These are phyloP conservation scores for Colletotrichum sidae DNA, from an alignment of 2,329 filamentous ascomycete species.

Conservation along the genomic window DNA sequence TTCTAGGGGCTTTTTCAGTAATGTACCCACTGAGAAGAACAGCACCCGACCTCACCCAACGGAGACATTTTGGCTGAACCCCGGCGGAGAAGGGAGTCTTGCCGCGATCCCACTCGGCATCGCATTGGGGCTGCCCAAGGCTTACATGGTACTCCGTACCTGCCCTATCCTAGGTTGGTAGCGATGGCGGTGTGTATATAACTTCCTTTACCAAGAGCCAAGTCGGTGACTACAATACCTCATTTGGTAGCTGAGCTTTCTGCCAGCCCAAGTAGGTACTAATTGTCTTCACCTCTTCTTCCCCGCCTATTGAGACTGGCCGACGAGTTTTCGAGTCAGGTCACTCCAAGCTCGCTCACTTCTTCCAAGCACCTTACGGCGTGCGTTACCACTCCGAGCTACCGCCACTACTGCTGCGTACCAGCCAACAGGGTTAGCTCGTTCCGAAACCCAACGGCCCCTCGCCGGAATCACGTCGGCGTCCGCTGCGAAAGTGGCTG, in stretches of 20 bases:
- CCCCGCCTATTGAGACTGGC: conserved; percentile 25
- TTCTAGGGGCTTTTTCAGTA: neutral
- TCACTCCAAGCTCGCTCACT: neutral
- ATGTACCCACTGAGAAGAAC: too few relatives aligned
- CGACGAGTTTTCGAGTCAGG: conserved; percentile 21
- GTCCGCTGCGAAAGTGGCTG: conserved; percentile 11
- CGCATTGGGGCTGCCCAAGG: conserved; percentile 21
- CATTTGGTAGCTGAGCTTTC: too few relatives aligned
- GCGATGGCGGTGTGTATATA: too few relatives aligned
- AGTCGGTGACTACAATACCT: too few relatives aligned
- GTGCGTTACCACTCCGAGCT: neutral
- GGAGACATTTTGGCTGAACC: neutral
- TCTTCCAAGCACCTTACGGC: neutral
- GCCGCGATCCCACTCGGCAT: conserved; percentile 27
- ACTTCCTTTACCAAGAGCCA: too few relatives aligned
- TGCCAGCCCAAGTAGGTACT: too few relatives aligned
- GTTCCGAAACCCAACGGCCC: conserved; percentile 25
- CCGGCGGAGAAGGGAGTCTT: conserved; percentile 10
- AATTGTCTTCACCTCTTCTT: conserved; percentile 5
- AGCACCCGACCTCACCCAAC: too few relatives aligned
- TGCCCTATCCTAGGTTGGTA: too few relatives aligned
- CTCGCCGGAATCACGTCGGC: conserved; percentile 24
- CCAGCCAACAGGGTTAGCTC: conserved; percentile 14
- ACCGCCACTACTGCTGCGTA: conserved; percentile 9
- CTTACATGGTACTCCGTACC: neutral